A percentile compares a stretch with the other conserved stretches of the same genome.
Conservation (phyloP, 225 moss, liverwort and hornwort species). For the Anthoceros angustus region DNA sequence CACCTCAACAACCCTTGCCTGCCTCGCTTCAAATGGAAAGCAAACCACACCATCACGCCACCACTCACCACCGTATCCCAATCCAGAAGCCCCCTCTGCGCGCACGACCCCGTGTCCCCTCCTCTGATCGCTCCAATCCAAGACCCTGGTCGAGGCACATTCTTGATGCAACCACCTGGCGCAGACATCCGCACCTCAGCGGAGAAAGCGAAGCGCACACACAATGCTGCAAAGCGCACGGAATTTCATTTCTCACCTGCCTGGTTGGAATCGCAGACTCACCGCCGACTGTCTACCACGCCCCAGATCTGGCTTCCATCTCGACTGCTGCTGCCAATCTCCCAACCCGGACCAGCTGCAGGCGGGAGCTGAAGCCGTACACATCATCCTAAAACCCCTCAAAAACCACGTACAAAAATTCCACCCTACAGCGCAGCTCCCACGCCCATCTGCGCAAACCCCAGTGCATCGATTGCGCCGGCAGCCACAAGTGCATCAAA, state of each 20-base stretch:
- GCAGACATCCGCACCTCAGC: background rate
- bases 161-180: background rate
- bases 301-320: background rate
- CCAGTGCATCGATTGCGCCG: no score
- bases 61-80: background rate
- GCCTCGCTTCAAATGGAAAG: background rate
- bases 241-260: background rate
- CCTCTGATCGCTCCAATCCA: background rate
- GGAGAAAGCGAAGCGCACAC: background rate
- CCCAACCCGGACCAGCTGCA: no score
- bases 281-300: background rate
- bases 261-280: background rate
- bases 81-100: background rate
- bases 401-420: background rate
- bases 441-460: no score
- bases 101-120: background rate
- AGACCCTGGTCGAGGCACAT: background rate
- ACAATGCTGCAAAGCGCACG: background rate
- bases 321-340: background rate
- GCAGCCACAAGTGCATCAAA: no score
- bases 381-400: background rate
- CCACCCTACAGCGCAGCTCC: background rate
- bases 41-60: background rate
- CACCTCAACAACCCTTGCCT: background rate
- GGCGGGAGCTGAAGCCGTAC: background rate